Conservation (phyloP, 768 basidiomycete species). For the Panaeolus papilionaceus region DNA sequence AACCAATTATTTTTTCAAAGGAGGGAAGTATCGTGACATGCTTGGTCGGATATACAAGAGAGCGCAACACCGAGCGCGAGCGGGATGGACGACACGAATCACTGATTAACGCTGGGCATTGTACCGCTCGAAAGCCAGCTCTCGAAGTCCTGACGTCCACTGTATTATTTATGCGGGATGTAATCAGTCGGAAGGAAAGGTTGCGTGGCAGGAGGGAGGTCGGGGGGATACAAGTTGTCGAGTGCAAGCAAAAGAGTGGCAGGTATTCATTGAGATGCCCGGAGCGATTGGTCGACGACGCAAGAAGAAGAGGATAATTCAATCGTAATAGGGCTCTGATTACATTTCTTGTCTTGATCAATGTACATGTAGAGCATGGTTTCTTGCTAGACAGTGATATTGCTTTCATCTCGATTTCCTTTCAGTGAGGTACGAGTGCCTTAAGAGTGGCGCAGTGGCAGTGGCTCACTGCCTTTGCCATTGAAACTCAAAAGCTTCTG, state of each 20-base stretch:
- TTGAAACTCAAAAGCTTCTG: conserved; percentile 6
- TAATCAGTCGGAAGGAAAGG: conserved; percentile 42
- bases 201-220: conserved; percentile 40
- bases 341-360: too few relatives aligned
- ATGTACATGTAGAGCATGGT: too few relatives aligned
- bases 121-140: conserved; percentile 51
- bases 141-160: conserved; percentile 48
- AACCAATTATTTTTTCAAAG: conserved; percentile 59
- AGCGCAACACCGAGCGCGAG: conserved; percentile 25
- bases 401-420: too few relatives aligned
- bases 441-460: not conserved
- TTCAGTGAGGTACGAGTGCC: too few relatives aligned
- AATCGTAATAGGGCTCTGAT: too few relatives aligned
- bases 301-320: conserved; percentile 17
- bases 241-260: conserved; percentile 48
- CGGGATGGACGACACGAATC: conserved; percentile 31
- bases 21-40: conserved; percentile 59
- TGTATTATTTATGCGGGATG: conserved; percentile 54
- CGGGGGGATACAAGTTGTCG: conserved; percentile 44
- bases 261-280: conserved; percentile 56
- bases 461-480: not conserved
- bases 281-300: conserved; percentile 50
- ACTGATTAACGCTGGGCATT: conserved; percentile 57
- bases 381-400: too few relatives aligned
- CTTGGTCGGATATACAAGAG: conserved; percentile 47